Conservation (phyloP, 768 basidiomycete species). For the Exsudoporus frostii region DNA sequence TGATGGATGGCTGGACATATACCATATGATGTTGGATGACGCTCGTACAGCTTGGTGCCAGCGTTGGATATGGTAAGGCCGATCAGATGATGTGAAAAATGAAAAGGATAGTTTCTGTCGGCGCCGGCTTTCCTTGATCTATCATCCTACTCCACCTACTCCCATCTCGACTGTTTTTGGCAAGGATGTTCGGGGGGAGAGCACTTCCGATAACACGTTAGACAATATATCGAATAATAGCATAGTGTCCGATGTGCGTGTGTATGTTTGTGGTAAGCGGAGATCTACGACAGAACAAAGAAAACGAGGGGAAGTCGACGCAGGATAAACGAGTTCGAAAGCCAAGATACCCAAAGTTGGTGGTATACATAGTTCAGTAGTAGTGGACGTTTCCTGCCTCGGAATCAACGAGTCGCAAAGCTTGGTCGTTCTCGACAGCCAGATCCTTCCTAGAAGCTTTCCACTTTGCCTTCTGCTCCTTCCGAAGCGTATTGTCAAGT, state of each 20-base stretch:
- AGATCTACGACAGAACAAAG: not conserved
- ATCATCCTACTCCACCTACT: not conserved
- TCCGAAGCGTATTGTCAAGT: constrained; percentile 37
- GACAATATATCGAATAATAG: constrained; percentile 3
- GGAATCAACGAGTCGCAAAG: constrained; percentile 8
- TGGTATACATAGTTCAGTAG: not conserved
- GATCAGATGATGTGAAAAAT: constrained; percentile 21
- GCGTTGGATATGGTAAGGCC: constrained; percentile 18
- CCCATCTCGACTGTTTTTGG: not conserved
- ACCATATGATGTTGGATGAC: constrained; percentile 1
- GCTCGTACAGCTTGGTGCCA: constrained; percentile 23
- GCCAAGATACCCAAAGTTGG: not conserved
- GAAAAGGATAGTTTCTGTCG: not conserved
- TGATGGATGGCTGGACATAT: constrained; percentile 30
- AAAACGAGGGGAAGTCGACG: too few species aligned
- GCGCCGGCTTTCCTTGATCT: constrained; percentile 1
- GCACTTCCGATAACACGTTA: not conserved
- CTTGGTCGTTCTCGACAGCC: not conserved
- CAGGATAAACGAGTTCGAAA: not conserved
- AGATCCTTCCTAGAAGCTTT: constrained; percentile 19
- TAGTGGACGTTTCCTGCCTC: constrained; percentile 3
- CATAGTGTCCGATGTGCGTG: not conserved
- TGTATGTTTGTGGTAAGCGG: not conserved
- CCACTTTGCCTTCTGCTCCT: constrained; percentile 35
- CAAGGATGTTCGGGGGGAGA: not conserved